phyloP scores from a whole-genome alignment of 1,284 basidiomycete species.

The Marasmius fiardii region DNA sequence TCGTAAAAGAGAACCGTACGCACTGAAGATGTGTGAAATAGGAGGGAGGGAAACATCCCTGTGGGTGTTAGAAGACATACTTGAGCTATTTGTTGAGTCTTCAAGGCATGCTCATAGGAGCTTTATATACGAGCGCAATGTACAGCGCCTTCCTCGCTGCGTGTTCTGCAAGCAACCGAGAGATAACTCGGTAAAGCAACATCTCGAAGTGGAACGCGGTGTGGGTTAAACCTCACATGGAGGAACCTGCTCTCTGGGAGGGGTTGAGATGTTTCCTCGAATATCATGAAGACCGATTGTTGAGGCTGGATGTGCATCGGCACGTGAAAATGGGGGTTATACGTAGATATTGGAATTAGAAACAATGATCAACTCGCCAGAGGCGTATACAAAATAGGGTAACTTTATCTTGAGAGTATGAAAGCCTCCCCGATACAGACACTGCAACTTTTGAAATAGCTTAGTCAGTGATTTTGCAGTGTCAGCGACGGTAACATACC shows the following conservation, averaged over 20 bases:
- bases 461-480: background rate
- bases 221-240: background rate
- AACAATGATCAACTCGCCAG: too few species aligned
- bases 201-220: background rate
- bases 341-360: too few species aligned
- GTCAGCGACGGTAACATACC: background rate
- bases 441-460: background rate
- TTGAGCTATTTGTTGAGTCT: background rate
- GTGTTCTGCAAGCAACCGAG: background rate
- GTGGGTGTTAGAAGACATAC: slow-evolving; percentile 14
- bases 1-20: background rate
- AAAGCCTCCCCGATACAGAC: too few species aligned
- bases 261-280: background rate
- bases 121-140: background rate
- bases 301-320: too few species aligned
- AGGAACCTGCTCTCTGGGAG: background rate
- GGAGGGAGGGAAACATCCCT: slow-evolving; percentile 16
- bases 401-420: too few species aligned
- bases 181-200: background rate
- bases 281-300: too few species aligned
- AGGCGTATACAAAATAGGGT: too few species aligned
- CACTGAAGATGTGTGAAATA: slow-evolving; percentile 19
- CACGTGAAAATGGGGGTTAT: too few species aligned
- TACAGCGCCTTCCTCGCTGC: background rate
- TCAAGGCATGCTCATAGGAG: too few species aligned